These are phyloP conservation scores for Rhodotorula mucilaginosa DNA, from an alignment of 1,284 basidiomycete species.

Conservation along the genomic window DNA sequence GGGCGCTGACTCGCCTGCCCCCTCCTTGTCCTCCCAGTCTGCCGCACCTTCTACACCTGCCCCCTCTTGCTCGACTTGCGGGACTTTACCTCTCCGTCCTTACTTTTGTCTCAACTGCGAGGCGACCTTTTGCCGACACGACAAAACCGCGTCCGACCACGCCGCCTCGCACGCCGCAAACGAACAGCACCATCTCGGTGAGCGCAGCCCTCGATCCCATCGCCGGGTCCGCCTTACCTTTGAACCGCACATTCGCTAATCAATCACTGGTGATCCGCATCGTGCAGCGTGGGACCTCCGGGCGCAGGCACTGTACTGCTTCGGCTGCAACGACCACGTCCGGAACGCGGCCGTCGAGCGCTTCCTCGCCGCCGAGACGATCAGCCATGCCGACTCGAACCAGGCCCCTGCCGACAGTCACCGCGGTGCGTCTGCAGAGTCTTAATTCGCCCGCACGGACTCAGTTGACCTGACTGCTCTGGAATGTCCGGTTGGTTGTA, in stretches of 20 bases:
- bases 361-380: conserved; percentile 2
- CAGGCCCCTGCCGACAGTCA: not conserved
- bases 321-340: conserved; percentile 21
- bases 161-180: conserved; percentile 2
- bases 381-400: not conserved
- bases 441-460: not conserved
- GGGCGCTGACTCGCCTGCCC: not conserved
- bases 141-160: not conserved
- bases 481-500: not conserved
- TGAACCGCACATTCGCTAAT: not conserved
- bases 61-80: conserved; percentile 18
- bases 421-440: not conserved
- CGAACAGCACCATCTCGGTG: conserved; percentile 16
- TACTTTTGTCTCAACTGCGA: conserved; percentile 28
- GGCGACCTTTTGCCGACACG: not conserved
- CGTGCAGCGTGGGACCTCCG: conserved; percentile 29
- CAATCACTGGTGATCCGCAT: not conserved
- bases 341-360: conserved; percentile 16
- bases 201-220: not conserved
- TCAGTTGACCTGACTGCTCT: not conserved
- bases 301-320: conserved; percentile 16
- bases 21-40: not conserved
- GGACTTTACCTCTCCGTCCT: conserved; percentile 8
- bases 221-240: not conserved
- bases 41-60: no score